Evolutionary conservation across 164 flowering plant species (phyloP), one percentile per base, ranked within the genome.

Genomic region (Saururus chinensis): DNA sequence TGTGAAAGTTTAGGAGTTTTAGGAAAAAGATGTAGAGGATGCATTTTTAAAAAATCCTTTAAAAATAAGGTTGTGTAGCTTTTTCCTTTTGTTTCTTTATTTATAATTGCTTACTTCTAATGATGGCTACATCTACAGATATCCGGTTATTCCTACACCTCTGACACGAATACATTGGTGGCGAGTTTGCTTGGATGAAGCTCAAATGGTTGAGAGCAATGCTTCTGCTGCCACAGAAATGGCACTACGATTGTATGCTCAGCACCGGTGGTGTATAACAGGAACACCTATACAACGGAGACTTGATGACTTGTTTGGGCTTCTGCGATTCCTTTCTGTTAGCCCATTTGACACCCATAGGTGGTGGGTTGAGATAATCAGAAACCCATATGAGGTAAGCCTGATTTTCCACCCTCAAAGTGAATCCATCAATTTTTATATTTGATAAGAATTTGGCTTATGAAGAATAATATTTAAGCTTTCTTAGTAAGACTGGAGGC

Each of bases 131-230:
- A 14, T 58, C 19, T 58, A 19, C 6, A 93, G 98, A 80, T 93
- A 88, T 66, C 96, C 92, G 48, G 97, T 93, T 68, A 70, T 80
- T 71, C 98, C 98, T 40, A 93, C 98, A 69, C 72, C 71, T 19
- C 86, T 93, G 13, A 93, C 98, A 56, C 81, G 90, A 75, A 67
- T 93, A 76, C 76, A 68, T 51, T 93, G 97, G 97, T 93, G 97
- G 98, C 83, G 98, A 65, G 66, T 93, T 71, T 93, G 98, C 74
- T 75, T 93, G 75, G 98, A 93, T 72, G 98, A 93, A 79, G 98
- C 96, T 68, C 98, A 93, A 76, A 93, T 93, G 98, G 98, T 93
- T 62, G 98, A 93, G 79, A 84, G 90, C 66, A 86, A 79, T 78
- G 71, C 76, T 56, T 83, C 90, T 65, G 84, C 89, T 60, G 98